Conservation (phyloP, 2,329 filamentous ascomycete genomes). For the Fusarium subglutinans region DNA sequence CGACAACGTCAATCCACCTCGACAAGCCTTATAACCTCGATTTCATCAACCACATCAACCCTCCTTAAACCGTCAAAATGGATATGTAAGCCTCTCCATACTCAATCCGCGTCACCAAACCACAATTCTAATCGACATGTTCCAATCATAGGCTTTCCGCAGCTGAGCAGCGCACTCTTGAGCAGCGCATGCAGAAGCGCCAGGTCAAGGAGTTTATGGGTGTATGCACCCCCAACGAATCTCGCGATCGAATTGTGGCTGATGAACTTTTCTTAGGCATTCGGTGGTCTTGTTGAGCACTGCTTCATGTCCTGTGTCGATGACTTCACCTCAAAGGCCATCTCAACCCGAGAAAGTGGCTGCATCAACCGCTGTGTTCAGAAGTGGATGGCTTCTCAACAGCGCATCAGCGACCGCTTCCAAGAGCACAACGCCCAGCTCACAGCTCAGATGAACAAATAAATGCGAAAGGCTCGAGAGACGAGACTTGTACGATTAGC, state of each 20-base stretch:
- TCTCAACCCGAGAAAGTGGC: conserved; percentile 86
- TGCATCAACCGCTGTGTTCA: conserved; percentile 95
- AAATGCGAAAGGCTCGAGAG: neutral
- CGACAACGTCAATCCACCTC: conserved; percentile 26
- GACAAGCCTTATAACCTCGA: conserved; percentile 12
- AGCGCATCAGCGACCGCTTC: conserved; percentile 92
- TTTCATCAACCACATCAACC: conserved; percentile 9
- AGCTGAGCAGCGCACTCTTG: conserved; percentile 90
- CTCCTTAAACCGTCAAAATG: conserved; percentile 38
- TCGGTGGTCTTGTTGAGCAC: conserved; percentile 68
- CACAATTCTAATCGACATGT: conserved; percentile 13
- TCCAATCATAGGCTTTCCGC: conserved; percentile 66
- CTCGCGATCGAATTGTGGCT: neutral
- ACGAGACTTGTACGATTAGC: conserved; percentile 36
- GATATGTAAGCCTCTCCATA: conserved; percentile 39
- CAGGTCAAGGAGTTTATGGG: conserved; percentile 99
- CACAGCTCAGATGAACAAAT: conserved; percentile 60
- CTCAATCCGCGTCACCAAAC: too few species aligned
- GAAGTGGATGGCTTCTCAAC: conserved; percentile 93
- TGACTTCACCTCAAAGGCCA: conserved; percentile 97
- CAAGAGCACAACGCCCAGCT: conserved; percentile 73
- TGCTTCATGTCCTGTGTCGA: conserved; percentile 98
- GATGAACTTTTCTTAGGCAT: conserved; percentile 43
- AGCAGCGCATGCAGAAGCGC: conserved; percentile 94
- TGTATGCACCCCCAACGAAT: conserved; percentile 65